Base-by-base conservation (phyloP, 208 protist species). In the Leishmania braziliensis region DNA sequence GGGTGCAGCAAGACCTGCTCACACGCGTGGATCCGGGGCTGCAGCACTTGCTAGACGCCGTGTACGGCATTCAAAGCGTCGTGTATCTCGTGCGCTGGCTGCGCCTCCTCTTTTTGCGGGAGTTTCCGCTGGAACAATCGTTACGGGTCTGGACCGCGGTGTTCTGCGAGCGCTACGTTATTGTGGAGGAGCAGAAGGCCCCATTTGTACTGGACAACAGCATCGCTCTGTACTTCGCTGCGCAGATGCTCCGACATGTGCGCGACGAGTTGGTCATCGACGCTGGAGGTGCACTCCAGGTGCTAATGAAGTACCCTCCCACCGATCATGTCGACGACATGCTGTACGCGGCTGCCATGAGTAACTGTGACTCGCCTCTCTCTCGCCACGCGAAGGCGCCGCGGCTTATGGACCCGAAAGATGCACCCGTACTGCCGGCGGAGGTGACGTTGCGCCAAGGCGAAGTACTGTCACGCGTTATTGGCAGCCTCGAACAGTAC, bases 41-140 rank as follows among this genome's bases (percentile, higher is more conserved):
- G 43, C 84, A 90, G 65, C 81, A 88, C 39, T 78, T 93, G 51
- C 87, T 98, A 36, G 88, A 91, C 43, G 77, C 71, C 1, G 88
- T 94, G 48, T 91, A 97, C 80, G 82, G 83, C 23, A 94, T 98
- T 70, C 83, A 97, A 74, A 86, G 89, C 46, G 89, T 89, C 23
- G 82, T 93, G 0, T 98, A 98, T 77, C 81, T 96, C 3, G 87
- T 98, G 23, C 88, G 95, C 39, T 98, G 96, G 95, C 80, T 98
- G 58, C 89, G 96, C 54, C 89, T 98, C 36, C 78, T 98, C 39
- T 97, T 98, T 70, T 79, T 98, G 46, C 92, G 95, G 5, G 95
- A 98, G 77, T 94, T 98, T 75, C 86, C 92, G 5, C 79, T 98
- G 46, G 48, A 73, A 3, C 90, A 95, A 70, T 69, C 88, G 54